Percentiles rank a stretch among this genome's conserved stretches.
phyloP scores from a whole-genome alignment of 176 grass and related monocot species.

The Microstegium vimineum region DNA sequence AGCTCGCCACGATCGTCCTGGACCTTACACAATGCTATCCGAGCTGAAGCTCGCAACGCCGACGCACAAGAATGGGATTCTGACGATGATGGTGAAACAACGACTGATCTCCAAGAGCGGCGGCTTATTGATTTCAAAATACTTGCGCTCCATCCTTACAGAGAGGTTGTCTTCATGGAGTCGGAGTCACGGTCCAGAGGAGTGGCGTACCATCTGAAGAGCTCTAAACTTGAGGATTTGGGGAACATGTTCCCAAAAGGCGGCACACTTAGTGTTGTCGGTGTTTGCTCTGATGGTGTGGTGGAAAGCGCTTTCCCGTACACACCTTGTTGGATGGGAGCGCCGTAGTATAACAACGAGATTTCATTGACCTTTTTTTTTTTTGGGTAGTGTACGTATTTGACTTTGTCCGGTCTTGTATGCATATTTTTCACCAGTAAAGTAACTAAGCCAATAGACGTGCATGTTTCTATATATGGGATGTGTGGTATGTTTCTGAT shows the following conservation, averaged over 20 bases:
- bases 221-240: neutral
- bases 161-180: neutral
- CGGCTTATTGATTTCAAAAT: neutral
- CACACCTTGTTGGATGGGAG: neutral
- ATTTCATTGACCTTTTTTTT: neutral
- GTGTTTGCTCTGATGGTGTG: neutral
- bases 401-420: too few species aligned
- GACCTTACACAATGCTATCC: neutral
- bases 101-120: neutral
- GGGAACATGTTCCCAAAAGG: neutral
- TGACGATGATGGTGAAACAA: neutral
- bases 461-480: too few species aligned
- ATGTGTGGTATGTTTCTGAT: too few species aligned
- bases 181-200: neutral
- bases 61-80: neutral
- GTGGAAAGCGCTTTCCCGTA: neutral
- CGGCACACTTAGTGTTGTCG: neutral
- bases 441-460: too few species aligned
- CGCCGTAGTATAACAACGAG: neutral
- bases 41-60: neutral
- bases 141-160: neutral
- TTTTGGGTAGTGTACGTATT: too few species aligned
- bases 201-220: neutral
- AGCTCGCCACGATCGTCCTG: neutral
- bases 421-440: too few species aligned